Conservation (phyloP, 116 monocot genomes). For the Dioscorea cayenensis region DNA sequence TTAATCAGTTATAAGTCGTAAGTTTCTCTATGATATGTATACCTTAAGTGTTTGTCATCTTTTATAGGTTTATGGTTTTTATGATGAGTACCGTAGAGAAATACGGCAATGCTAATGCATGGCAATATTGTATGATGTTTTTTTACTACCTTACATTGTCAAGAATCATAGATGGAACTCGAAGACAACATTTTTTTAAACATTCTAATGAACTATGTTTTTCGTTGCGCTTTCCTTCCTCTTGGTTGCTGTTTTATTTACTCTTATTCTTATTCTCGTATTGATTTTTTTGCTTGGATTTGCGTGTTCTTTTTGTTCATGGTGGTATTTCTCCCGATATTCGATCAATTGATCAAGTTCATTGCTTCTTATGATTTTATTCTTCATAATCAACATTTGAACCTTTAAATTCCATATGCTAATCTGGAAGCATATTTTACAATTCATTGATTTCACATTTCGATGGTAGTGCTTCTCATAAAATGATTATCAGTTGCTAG, state of each 20-base stretch:
- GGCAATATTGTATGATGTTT: conserved; percentile 99
- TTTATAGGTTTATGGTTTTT: conserved; percentile 89
- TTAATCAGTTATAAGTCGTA: no score
- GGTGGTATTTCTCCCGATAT: no score
- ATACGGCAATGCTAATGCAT: conserved; percentile 95
- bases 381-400: no score
- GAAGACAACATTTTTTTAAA: not conserved
- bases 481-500: no score
- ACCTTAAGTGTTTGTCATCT: not conserved
- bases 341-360: no score
- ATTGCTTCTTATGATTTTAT: no score
- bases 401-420: no score
- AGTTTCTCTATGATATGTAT: not conserved
- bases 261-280: conserved; percentile 55
- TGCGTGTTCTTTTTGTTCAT: conserved; percentile 84
- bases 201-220: not conserved
- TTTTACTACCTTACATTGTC: conserved; percentile 71
- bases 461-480: no score
- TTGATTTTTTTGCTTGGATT: conserved; percentile 53
- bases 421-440: no score
- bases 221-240: not conserved
- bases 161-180: not conserved
- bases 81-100: conserved; percentile 96
- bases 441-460: no score
- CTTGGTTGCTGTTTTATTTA: no score